Evolutionary conservation across 2,329 filamentous ascomycete genomes (phyloP).

Genomic region (Amphichorda felina): DNA sequence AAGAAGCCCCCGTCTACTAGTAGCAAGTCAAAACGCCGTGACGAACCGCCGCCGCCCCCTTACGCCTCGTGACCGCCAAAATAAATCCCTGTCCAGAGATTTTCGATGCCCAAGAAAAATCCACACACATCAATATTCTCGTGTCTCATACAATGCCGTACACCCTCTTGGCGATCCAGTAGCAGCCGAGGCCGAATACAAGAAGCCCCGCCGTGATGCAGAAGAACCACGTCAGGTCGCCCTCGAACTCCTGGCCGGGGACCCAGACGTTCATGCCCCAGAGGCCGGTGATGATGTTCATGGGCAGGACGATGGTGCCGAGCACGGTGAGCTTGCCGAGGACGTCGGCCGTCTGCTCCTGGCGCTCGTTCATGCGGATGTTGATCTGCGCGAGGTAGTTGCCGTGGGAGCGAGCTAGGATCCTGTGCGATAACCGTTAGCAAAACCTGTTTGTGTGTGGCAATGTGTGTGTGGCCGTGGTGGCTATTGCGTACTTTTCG

Average conservation of each 20-base stretch:
- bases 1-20: too few species aligned
- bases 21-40: too few species aligned
- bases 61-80: too few species aligned
- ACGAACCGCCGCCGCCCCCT: too few species aligned
- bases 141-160: constrained; percentile 65
- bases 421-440: constrained; percentile 32
- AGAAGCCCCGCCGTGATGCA: constrained; percentile 64
- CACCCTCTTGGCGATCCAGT: constrained; percentile 69
- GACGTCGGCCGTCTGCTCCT: constrained; percentile 91
- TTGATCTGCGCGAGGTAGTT: constrained; percentile 99
- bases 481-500: constrained; percentile 57
- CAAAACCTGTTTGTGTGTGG: neutral
- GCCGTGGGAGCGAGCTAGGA: constrained; percentile 80
- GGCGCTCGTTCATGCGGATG: constrained; percentile 95
- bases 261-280: constrained; percentile 99
- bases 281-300: constrained; percentile 97
- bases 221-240: constrained; percentile 64
- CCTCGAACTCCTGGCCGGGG: constrained; percentile 76
- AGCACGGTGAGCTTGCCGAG: constrained; percentile 90
- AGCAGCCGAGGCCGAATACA: constrained; percentile 70
- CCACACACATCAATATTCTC: too few species aligned
- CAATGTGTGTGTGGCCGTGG: neutral
- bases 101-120: too few species aligned
- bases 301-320: constrained; percentile 91
- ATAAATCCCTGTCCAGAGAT: too few species aligned